A percentile compares a stretch with the other conserved stretches of the same genome.
phyloP scores from a whole-genome alignment of 768 basidiomycete genomes.

The Pleurotus salmoneostramineus region DNA sequence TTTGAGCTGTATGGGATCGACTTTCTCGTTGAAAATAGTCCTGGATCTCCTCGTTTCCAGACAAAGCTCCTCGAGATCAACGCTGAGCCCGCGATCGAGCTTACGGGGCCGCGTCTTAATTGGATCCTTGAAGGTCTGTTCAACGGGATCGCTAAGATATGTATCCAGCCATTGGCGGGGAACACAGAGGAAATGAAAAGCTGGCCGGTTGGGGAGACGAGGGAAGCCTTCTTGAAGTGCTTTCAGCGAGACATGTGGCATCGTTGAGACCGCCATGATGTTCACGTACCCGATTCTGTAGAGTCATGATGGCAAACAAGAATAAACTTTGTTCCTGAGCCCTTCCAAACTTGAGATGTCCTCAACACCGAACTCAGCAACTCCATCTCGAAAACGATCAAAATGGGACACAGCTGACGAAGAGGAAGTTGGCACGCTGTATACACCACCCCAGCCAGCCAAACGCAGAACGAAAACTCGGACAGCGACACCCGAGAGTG shows the following conservation, averaged over 20 bases:
- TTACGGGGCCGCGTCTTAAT: constrained; percentile 79
- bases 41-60: constrained; percentile 29
- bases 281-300: neutral
- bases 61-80: constrained; percentile 89
- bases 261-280: constrained; percentile 26
- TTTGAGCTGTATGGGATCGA: constrained; percentile 97
- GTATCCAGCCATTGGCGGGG: constrained; percentile 65
- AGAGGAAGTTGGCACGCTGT: constrained; percentile 24
- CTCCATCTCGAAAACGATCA: constrained; percentile 69
- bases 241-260: constrained; percentile 40
- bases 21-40: constrained; percentile 64
- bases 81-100: constrained; percentile 92
- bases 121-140: constrained; percentile 85
- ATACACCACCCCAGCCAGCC: constrained; percentile 29
- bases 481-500: constrained; percentile 16
- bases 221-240: constrained; percentile 61
- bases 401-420: constrained; percentile 62
- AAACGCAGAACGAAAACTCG: constrained; percentile 57
- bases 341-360: constrained; percentile 11
- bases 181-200: constrained; percentile 7
- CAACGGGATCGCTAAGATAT: constrained; percentile 59
- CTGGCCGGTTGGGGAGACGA: constrained; percentile 53
- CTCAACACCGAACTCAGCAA: constrained; percentile 36
- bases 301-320: neutral
- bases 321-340: neutral